phyloP scores from a whole-genome alignment of 495 filamentous ascomycete genomes.

The Penicillium canariense region DNA sequence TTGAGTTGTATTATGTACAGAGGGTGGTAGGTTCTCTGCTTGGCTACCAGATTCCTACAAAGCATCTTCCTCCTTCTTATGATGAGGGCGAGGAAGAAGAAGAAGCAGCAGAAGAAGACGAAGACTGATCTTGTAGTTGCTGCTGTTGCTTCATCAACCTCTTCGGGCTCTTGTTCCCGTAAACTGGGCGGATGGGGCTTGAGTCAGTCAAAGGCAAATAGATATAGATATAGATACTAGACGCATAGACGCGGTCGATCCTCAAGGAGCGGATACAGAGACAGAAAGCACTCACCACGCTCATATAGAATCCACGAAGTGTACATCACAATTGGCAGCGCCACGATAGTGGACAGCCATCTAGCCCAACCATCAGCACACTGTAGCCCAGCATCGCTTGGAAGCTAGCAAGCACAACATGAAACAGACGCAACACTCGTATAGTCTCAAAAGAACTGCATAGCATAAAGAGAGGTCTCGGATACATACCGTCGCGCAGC shows the following conservation, averaged over 20 bases:
- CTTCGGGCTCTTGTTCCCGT: conserved; percentile 18
- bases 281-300: conserved; percentile 15
- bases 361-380: conserved; percentile 24
- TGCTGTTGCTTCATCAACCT: neutral
- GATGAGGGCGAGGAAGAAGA: neutral
- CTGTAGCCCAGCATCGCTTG: neutral
- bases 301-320: conserved; percentile 29
- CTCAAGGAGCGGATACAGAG: neutral
- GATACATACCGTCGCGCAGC: conserved; percentile 26
- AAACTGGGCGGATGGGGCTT: conserved; percentile 16
- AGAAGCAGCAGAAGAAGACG: neutral
- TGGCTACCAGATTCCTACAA: no score
- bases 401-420: neutral
- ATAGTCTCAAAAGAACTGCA: neutral
- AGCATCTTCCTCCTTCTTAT: no score
- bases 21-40: neutral
- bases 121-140: neutral
- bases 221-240: no score
- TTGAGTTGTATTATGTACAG: neutral
- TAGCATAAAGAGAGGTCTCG: neutral
- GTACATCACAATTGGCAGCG: conserved; percentile 50
- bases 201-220: no score
- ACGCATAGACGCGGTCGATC: no score
- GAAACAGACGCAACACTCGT: neutral
- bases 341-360: conserved; percentile 51